phyloP scores from a whole-genome alignment of 305 asterid species.

The Ruellia speciosa region DNA sequence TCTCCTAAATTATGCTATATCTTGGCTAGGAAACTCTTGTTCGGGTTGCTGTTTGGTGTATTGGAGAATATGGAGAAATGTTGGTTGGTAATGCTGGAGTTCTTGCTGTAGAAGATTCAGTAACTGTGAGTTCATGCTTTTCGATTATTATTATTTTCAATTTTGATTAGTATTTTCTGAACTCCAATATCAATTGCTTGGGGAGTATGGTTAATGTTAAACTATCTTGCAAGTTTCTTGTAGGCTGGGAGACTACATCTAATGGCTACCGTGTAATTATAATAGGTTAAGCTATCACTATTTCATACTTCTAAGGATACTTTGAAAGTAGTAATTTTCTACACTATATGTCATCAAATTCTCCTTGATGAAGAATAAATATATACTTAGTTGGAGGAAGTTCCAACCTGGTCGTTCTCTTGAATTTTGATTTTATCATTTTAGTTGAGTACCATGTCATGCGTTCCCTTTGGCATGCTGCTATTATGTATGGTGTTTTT shows the following conservation, averaged over 20 bases:
- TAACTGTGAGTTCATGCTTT: conserved; percentile 61
- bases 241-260: background rate
- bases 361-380: background rate
- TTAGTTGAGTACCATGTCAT: no score
- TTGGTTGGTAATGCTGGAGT: conserved; percentile 62
- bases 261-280: background rate
- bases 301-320: no score
- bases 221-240: conserved; percentile 5
- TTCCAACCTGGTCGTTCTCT: background rate
- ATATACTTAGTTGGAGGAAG: background rate
- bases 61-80: conserved; percentile 95
- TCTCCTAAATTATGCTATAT: conserved; percentile 19
- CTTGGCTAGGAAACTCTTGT: conserved; percentile 73
- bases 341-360: conserved; percentile 6
- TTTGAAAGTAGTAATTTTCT: background rate
- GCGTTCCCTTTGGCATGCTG: background rate
- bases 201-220: conserved; percentile 1
- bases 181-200: conserved; percentile 13
- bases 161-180: background rate
- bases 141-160: background rate
- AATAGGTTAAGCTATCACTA: no score
- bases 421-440: no score
- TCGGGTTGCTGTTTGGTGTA: conserved; percentile 96
- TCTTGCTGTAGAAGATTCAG: conserved; percentile 72
- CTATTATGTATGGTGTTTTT: no score